Conservation (phyloP, 2,329 filamentous ascomycete genomes). For the Conoideocrella luteorostrata region DNA sequence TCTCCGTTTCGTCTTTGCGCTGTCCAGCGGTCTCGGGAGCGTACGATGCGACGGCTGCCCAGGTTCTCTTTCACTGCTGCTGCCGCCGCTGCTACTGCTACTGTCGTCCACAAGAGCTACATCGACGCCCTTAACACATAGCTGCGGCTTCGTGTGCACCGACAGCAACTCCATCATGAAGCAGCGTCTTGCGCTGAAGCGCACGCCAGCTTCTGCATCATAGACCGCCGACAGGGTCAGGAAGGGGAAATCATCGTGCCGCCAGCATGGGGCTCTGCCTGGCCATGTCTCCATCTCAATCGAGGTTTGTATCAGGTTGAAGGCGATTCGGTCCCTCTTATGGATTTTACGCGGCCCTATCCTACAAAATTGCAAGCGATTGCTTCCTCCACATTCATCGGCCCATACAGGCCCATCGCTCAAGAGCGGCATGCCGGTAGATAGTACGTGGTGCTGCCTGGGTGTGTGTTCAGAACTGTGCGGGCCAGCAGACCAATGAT, state of each 20-base stretch:
- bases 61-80: not conserved
- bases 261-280: slow-evolving; percentile 39
- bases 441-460: slow-evolving; percentile 35
- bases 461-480: slow-evolving; percentile 34
- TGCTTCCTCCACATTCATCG: slow-evolving; percentile 38
- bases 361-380: no score
- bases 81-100: not conserved
- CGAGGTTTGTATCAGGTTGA: no score
- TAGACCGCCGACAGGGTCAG: slow-evolving; percentile 40
- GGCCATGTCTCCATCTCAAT: slow-evolving; percentile 13
- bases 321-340: no score
- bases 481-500: slow-evolving; percentile 2
- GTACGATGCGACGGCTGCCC: no score
- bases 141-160: slow-evolving; percentile 33
- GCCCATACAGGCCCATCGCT: slow-evolving; percentile 43
- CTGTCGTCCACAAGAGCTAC: not conserved
- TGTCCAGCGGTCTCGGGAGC: no score
- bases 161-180: slow-evolving; percentile 42
- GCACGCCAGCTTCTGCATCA: slow-evolving; percentile 38
- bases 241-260: slow-evolving; percentile 47
- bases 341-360: no score
- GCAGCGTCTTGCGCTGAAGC: slow-evolving; percentile 38
- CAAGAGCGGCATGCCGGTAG: slow-evolving; percentile 47
- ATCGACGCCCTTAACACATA: slow-evolving; percentile 24
- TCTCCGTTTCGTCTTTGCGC: slow-evolving; percentile 5